Conservation (phyloP, 768 basidiomycete species). For the Russula virescens region DNA sequence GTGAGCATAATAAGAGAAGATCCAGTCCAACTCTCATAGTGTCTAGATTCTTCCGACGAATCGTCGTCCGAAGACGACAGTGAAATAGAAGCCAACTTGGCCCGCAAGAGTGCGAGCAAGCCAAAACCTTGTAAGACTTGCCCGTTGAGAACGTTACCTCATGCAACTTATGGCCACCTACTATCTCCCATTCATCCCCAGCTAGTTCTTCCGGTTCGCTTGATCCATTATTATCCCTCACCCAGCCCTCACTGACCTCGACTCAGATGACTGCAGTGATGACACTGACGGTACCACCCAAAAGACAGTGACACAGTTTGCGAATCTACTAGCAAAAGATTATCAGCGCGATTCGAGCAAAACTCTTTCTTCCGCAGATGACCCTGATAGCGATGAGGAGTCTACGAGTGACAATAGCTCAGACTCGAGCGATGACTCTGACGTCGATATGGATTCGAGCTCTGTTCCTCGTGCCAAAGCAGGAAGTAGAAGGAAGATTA, state of each 20-base stretch:
- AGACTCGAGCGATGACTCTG: constrained; percentile 15
- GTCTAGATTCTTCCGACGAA: constrained; percentile 25
- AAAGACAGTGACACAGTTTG: background rate
- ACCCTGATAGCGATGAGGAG: constrained; percentile 11
- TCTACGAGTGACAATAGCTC: constrained; percentile 24
- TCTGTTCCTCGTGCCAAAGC: background rate
- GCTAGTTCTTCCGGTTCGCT: constrained; percentile 14
- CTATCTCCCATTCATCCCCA: background rate
- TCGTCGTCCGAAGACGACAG: constrained; percentile 21
- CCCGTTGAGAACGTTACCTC: constrained; percentile 3
- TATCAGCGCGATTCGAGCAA: constrained; percentile 19
- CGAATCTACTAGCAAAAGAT: background rate
- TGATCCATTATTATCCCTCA: background rate
- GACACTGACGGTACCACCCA: background rate
- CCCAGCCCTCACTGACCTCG: background rate
- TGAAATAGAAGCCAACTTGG: background rate
- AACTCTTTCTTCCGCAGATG: constrained; percentile 20
- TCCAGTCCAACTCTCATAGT: background rate
- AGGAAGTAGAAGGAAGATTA: background rate
- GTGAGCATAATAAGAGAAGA: background rate
- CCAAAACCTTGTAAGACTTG: constrained; percentile 12
- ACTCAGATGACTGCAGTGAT: constrained; percentile 4
- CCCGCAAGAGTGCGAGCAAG: constrained; percentile 3
- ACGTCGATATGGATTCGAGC: background rate
- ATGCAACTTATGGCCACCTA: constrained; percentile 2